Conservation (phyloP, 2,329 filamentous ascomycete genomes). For the Fusarium fujikuroi region DNA sequence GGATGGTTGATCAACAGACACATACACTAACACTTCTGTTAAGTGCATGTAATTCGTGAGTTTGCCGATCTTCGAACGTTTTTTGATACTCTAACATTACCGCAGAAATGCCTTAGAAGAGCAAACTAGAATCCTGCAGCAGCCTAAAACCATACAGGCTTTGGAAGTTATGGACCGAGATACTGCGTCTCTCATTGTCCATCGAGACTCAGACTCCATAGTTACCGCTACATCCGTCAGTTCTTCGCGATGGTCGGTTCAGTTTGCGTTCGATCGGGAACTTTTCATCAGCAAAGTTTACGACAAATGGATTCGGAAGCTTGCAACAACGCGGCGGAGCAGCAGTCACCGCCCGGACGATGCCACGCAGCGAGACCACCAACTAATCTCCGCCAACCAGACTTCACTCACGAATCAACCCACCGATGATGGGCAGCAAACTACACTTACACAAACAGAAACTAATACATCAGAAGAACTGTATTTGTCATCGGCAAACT, state of each 20-base stretch:
- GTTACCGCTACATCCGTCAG: background rate
- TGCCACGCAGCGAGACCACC: background rate
- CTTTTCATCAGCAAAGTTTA: background rate
- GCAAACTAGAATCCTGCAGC: background rate
- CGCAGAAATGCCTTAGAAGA: background rate
- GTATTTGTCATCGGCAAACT: rapidly evolving
- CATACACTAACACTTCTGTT: background rate
- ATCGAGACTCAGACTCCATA: background rate
- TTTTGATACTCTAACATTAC: rapidly evolving
- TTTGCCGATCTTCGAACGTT: background rate
- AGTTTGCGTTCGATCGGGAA: background rate
- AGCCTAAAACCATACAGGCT: background rate
- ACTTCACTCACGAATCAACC: too few species aligned
- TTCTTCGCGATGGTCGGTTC: background rate
- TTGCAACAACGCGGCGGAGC: background rate
- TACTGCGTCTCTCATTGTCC: background rate
- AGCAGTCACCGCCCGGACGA: background rate
- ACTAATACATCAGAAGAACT: rapidly evolving
- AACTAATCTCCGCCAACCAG: rapidly evolving
- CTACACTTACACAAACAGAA: rapidly evolving
- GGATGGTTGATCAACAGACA: background rate
- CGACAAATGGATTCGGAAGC: background rate
- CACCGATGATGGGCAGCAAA: rapidly evolving
- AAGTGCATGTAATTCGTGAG: background rate
- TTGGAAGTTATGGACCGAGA: background rate